Evolutionary conservation across 2,329 filamentous ascomycete genomes (phyloP).

Genomic region (Ophiognomonia clavigignenti-juglandacearum): DNA sequence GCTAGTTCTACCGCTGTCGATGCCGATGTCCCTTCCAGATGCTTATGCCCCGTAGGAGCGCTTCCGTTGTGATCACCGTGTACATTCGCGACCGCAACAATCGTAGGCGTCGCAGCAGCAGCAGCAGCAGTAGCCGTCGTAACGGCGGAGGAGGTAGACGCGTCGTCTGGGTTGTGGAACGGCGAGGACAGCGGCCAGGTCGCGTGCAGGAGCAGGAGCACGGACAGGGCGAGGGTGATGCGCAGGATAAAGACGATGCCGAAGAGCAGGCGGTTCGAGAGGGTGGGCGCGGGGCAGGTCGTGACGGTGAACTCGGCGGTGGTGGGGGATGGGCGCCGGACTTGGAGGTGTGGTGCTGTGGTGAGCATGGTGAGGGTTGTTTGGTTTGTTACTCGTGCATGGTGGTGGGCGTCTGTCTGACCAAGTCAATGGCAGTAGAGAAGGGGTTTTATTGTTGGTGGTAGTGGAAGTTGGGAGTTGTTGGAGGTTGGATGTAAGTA

Average conservation of each 20-base stretch:
- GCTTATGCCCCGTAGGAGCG: conserved; percentile 14
- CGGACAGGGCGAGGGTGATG: conserved; percentile 32
- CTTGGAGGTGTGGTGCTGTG: conserved; percentile 53
- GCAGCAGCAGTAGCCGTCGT: not conserved
- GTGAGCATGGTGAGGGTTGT: conserved; percentile 54
- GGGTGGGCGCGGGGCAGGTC: conserved; percentile 57
- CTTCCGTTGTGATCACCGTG: conserved; percentile 9
- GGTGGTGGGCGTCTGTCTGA: not conserved
- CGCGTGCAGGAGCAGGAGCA: conserved; percentile 46
- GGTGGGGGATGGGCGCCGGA: conserved; percentile 71
- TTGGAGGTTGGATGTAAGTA: not conserved
- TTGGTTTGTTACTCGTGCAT: not conserved
- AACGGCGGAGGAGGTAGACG: not conserved
- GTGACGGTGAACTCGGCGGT: conserved; percentile 93
- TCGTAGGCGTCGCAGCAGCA: not conserved
- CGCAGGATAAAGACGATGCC: conserved; percentile 38
- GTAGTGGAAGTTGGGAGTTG: not conserved
- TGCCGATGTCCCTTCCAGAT: too few relatives aligned
- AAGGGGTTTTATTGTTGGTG: not conserved
- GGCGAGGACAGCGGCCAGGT: conserved; percentile 35
- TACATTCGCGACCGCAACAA: not conserved
- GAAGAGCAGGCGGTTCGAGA: conserved; percentile 42
- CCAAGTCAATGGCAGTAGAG: conserved; percentile 10
- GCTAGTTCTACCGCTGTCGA: too few relatives aligned
- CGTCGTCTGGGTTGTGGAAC: conserved; percentile 1